Evolutionary conservation across 768 basidiomycete species (phyloP).

Genomic region (Naematelia encephala): DNA sequence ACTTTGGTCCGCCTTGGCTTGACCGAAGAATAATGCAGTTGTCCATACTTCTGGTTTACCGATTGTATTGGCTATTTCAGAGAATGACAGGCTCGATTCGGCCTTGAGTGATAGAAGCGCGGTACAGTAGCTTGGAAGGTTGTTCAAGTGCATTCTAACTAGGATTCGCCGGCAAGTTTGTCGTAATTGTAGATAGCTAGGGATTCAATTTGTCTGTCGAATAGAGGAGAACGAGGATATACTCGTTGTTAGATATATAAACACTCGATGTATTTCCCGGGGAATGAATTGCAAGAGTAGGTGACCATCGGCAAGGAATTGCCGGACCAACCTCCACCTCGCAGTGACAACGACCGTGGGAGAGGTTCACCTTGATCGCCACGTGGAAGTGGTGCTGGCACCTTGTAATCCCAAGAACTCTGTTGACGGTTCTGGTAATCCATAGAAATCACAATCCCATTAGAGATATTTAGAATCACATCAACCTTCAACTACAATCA

Average conservation of each 20-base stretch:
- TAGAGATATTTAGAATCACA: too few relatives aligned
- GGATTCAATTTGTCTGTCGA: too few relatives aligned
- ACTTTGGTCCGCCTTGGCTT: constrained; percentile 26
- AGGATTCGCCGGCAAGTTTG: background rate
- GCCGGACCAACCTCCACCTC: background rate
- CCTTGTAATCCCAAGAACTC: background rate
- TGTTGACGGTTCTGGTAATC: background rate
- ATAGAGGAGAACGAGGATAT: too few relatives aligned
- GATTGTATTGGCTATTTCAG: constrained; percentile 32
- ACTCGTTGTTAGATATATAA: too few relatives aligned
- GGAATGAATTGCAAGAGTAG: too few relatives aligned
- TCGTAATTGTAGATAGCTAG: too few relatives aligned
- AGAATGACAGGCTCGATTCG: constrained; percentile 34
- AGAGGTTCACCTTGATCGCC: background rate
- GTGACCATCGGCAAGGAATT: background rate
- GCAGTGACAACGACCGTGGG: background rate
- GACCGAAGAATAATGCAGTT: constrained; percentile 46
- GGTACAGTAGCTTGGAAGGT: constrained; percentile 17
- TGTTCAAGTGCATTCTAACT: background rate
- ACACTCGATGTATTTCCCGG: too few relatives aligned
- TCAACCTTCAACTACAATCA: too few relatives aligned
- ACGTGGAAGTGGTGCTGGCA: background rate
- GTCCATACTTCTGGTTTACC: constrained; percentile 48
- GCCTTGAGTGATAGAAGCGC: constrained; percentile 27
- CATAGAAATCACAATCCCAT: background rate